Evolutionary conservation across 202 grass and related monocot genomes (phyloP).

Genomic region (Elaeis oleifera): DNA sequence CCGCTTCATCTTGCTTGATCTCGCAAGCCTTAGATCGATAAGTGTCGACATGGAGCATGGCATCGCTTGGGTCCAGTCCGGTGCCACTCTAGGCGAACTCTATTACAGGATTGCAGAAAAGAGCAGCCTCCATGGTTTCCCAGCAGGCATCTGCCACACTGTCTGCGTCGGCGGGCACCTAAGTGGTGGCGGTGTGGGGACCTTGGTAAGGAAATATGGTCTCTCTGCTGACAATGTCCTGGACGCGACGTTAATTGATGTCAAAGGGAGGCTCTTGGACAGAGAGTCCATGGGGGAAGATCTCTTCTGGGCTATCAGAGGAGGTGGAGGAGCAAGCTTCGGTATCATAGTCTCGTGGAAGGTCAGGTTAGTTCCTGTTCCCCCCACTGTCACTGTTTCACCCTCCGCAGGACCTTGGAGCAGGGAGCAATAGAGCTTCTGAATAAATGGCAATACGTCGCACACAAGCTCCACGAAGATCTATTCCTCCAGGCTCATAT

Average conservation of each 20-base stretch:
- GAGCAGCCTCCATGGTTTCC: conserved; percentile 28
- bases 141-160: conserved; percentile 52
- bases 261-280: conserved; percentile 35
- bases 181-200: conserved; percentile 60
- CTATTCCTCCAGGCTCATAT: no score
- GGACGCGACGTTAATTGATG: conserved; percentile 47
- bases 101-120: conserved; percentile 38
- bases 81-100: conserved; percentile 7
- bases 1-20: conserved; percentile 41
- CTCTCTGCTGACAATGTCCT: conserved; percentile 59
- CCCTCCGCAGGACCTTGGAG: conserved; percentile 27
- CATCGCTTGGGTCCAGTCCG: conserved; percentile 38
- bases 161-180: conserved; percentile 61
- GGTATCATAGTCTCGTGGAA: conserved; percentile 62
- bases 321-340: conserved; percentile 70
- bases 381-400: conserved; percentile 35
- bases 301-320: conserved; percentile 75
- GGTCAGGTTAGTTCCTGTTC: conserved; percentile 42
- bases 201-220: conserved; percentile 43
- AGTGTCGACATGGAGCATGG: conserved; percentile 25
- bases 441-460: conserved; percentile 35
- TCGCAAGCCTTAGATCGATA: conserved; percentile 30
- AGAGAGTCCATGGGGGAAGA: conserved; percentile 45
- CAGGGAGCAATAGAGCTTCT: conserved; percentile 27
- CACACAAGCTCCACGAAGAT: no score